Evolutionary conservation across 768 basidiomycete genomes (phyloP), one percentile per base, ranked within the genome.

Genomic region (Clitopilus passeckerianus): DNA sequence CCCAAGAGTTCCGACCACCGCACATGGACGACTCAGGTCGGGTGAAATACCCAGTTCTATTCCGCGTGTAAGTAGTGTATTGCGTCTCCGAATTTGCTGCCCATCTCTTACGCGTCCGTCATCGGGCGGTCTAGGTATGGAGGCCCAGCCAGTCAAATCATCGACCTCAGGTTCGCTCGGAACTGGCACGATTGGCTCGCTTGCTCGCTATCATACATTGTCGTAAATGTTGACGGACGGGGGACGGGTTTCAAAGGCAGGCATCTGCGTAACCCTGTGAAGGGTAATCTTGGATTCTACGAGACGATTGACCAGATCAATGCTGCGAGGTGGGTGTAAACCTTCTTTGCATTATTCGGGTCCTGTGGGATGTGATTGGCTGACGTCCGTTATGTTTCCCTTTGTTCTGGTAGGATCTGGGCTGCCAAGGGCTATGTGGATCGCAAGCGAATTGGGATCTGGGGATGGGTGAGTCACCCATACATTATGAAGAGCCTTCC

Each of bases 231-330:
- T 37, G 97, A 99, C 67, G 94, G 94, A 0, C 84, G 97, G 18
- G 97, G 96, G 0, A 99, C 96, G 0, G 96, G 96, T 1, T 93
- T 79, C 76, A 92, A 90, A 69, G 97, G 97, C 1, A 81, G 95
- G 35, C 77, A 78, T 61, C 72, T 98, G 71, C 79, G 95, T 61
- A 95, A 95, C 70, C 83, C 89, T 0, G 90, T 98, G n/a, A 89
- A 91, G 66, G 84, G 86, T 58, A 87, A 96, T 66, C 79, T 98
- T 5, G 97, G 97, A 0, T 87, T 84, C 68, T 93, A 84, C 77
- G 97, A 99, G 75, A 90, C 89, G 10, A 75, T 77, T 55, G 96
- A 99, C 74, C 95, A 97, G 74, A 81, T 98, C 59, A 87, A 87
- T 59, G 93, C 89, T 44, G 96, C 95, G 22, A 87, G 82, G 90